Evolutionary conservation across 306 rosid genomes (phyloP), one percentile per base, ranked within the genome.

Genomic region (Cicer arietinum): DNA sequence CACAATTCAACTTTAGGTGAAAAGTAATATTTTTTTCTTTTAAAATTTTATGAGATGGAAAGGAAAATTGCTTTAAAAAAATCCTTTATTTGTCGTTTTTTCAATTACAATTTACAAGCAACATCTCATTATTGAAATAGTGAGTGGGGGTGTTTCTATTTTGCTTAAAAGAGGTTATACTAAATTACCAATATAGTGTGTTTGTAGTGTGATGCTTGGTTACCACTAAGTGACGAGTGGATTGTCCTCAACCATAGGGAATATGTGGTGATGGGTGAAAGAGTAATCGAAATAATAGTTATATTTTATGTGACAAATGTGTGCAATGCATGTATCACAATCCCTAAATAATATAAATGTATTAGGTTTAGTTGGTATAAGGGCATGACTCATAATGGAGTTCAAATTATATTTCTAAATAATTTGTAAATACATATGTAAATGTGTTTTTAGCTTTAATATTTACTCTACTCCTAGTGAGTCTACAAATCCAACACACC

Each of bases 231-330:
- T 40, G 18, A 77, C 58, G 8, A 83, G 84, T 74, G 78, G 70
- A 35, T 64, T 61, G 6, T 65, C 66, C 76, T 71, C 83, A 76
- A 74, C 76, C 72, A 67, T 48, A 67, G 52, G 74, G 72, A 78
- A 30, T 75, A 78, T 65, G 60, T 76, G 76, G 74, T 46, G 58
- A 83, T 74, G 57, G 67, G 66, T 41, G n/a, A 71, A 63, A 80
- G 86, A 72, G 52, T 40, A 14, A 65, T 69, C 43, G 53, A 74
- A 44, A 80, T 69, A 70, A 44, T 60, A 67, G 40, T 64, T 72
- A 61, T 18, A 61, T 18, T 44, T 74, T 64, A 73, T 25, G 75
- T 51, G 80, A 84, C 85, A 76, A 57, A 56, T 10, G 60, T 45
- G 67, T 48, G 30, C 53, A 73, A 2, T 25, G 54, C 82, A 71